Evolutionary conservation across 1,284 basidiomycete genomes (phyloP).

Genomic region (Ceratobasidium sp.): DNA sequence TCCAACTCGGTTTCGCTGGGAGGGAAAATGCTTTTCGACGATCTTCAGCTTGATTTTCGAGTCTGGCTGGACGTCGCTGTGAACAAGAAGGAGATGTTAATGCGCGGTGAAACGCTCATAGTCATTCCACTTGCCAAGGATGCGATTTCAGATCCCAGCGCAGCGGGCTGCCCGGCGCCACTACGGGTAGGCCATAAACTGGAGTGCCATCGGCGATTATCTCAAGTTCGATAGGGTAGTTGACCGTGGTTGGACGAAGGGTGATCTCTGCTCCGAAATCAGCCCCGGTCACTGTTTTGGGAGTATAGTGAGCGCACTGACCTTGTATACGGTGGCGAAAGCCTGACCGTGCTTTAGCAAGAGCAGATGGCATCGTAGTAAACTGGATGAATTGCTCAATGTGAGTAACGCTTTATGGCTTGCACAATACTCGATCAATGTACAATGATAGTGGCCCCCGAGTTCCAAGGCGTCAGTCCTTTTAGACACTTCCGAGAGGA

Average conservation of each 20-base stretch:
- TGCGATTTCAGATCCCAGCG: slow-evolving; percentile 5
- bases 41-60: neutral
- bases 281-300: neutral
- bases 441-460: no score
- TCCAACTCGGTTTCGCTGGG: neutral
- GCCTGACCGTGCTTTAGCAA: no score
- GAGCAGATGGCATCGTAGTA: no score
- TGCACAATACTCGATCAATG: no score
- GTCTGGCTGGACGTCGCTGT: neutral
- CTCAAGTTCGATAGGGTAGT: slow-evolving; percentile 1
- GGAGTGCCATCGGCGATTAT: neutral
- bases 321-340: slow-evolving; percentile 15
- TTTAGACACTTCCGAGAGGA: no score
- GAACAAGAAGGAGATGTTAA: neutral
- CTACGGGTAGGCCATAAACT: neutral
- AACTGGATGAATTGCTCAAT: no score
- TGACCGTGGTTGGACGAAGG: neutral
- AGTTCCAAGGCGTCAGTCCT: no score
- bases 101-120: neutral
- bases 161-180: neutral
- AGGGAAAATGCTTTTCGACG: neutral
- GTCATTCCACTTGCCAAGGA: slow-evolving; percentile 1
- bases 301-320: neutral
- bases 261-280: neutral
- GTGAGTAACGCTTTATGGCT: no score